Evolutionary conservation across 108 stramenopile species (phyloP), one percentile per base, ranked within the genome.

Genomic region (Parietichytrium sp.): DNA sequence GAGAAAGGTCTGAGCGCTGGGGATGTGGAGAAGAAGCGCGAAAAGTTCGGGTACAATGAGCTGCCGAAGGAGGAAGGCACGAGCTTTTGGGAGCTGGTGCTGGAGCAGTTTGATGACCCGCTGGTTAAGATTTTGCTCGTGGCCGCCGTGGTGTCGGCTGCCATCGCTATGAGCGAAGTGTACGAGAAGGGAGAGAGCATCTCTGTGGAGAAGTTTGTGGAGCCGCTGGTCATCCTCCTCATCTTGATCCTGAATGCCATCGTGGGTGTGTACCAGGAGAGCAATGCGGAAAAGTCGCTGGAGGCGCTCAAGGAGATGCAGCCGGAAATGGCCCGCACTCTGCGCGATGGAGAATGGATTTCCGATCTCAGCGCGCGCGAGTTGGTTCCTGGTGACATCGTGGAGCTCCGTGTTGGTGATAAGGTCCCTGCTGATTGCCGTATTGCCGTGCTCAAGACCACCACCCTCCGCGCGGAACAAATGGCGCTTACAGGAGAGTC

Each of bases 341-440:
- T 84, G 12, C 86, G 82, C 18, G 72, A 33, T 45, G 72, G 84
- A 13, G 42, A 47, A 33, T 52, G 29, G 20, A 7, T 13, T 0
- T 48, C 50, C 20, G 20, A 10, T 25, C 27, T 90, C 16, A 49
- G 51, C 54, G 85, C 90, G 2, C 47, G 77, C 6, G 83, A 88
- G 23, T 55, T 91, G 13, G 90, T 91, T 18, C 84, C 86, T 18
- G 90, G 90, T 20, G 90, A 91, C 84, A 38, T 91, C 27, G 52
- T 91, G 49, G 23, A 78, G 42, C 81, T 91, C 27, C 42, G 49
- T 51, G 49, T 55, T 12, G 90, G 90, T 8, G 90, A 91, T 54
- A 47, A 85, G 16, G 86, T 91, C 27, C 88, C 90, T 16, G 90
- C 90, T 12, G 90, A 91, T 51, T 84, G 79, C 52, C 85, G 88